phyloP scores from a whole-genome alignment of 2,329 filamentous ascomycete genomes.

The Erysiphe neolycopersici region DNA sequence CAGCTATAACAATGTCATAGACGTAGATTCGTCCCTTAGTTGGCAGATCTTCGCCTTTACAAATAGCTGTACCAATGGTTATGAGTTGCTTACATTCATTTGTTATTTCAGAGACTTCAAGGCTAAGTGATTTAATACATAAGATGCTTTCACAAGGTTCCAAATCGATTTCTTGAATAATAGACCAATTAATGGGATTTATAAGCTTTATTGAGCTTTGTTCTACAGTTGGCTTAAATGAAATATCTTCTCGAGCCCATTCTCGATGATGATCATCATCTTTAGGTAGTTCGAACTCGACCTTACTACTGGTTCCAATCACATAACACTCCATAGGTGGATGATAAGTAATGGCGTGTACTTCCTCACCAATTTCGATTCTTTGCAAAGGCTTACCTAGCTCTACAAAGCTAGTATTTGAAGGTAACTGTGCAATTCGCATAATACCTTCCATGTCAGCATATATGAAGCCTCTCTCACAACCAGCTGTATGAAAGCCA shows the following conservation, averaged over 20 bases:
- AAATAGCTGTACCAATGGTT: constrained; percentile 58
- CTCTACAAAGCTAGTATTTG: constrained; percentile 40
- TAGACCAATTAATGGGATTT: constrained; percentile 47
- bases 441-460: constrained; percentile 46
- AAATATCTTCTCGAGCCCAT: constrained; percentile 43
- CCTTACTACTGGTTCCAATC: constrained; percentile 37
- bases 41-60: constrained; percentile 74
- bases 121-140: constrained; percentile 54
- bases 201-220: constrained; percentile 54
- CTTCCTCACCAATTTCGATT: constrained; percentile 39
- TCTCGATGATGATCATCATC: constrained; percentile 61
- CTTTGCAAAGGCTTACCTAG: constrained; percentile 52
- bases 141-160: constrained; percentile 53
- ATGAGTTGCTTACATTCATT: constrained; percentile 65
- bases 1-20: constrained; percentile 75
- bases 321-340: constrained; percentile 48
- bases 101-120: constrained; percentile 78
- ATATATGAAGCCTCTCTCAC: constrained; percentile 62
- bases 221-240: constrained; percentile 38
- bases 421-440: constrained; percentile 45
- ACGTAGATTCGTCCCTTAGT: constrained; percentile 68
- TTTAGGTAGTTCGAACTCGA: constrained; percentile 59
- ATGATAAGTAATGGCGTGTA: constrained; percentile 53
- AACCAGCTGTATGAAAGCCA: constrained; percentile 49
- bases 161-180: constrained; percentile 51